phyloP scores from a whole-genome alignment of 2,329 filamentous ascomycete genomes.

The Ophiostoma sp. region DNA sequence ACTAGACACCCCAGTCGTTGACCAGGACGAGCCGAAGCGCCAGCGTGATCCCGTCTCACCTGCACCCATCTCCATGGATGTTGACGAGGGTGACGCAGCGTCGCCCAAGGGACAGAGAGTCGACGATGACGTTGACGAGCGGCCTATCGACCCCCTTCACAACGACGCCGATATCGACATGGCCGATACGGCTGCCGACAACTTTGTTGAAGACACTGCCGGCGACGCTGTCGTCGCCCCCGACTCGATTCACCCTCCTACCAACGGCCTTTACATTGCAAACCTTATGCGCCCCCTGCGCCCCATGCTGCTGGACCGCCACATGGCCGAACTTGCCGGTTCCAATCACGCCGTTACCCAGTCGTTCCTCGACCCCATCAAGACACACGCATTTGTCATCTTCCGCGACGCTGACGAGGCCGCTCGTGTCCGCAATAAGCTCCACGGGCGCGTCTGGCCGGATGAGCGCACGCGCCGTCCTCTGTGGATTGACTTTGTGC shows the following conservation, averaged over 20 bases:
- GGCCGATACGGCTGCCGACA: slow-evolving; percentile 24
- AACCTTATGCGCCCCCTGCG: slow-evolving; percentile 86
- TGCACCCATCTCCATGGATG: slow-evolving; percentile 35
- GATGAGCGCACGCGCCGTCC: slow-evolving; percentile 78
- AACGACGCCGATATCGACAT: slow-evolving; percentile 14
- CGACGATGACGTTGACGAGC: background rate
- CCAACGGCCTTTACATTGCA: slow-evolving; percentile 77
- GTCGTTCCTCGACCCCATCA: slow-evolving; percentile 78
- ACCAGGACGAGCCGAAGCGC: slow-evolving; percentile 47
- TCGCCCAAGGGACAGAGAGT: slow-evolving; percentile 1
- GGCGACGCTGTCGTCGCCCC: slow-evolving; percentile 34
- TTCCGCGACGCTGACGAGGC: slow-evolving; percentile 68
- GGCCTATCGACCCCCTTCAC: background rate
- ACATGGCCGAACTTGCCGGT: slow-evolving; percentile 64
- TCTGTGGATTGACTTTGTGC: slow-evolving; percentile 86
- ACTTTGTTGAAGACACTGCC: slow-evolving; percentile 1
- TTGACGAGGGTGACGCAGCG: slow-evolving; percentile 16
- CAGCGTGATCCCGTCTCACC: slow-evolving; percentile 63
- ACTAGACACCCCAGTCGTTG: background rate
- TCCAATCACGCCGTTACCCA: slow-evolving; percentile 49
- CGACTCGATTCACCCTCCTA: slow-evolving; percentile 65
- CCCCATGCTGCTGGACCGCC: slow-evolving; percentile 57
- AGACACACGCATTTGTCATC: slow-evolving; percentile 78
- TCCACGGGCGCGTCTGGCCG: slow-evolving; percentile 81
- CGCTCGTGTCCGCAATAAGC: slow-evolving; percentile 64